Evolutionary conservation across 331 rosid genomes (phyloP).

Genomic region (Pyracantha coccinea): DNA sequence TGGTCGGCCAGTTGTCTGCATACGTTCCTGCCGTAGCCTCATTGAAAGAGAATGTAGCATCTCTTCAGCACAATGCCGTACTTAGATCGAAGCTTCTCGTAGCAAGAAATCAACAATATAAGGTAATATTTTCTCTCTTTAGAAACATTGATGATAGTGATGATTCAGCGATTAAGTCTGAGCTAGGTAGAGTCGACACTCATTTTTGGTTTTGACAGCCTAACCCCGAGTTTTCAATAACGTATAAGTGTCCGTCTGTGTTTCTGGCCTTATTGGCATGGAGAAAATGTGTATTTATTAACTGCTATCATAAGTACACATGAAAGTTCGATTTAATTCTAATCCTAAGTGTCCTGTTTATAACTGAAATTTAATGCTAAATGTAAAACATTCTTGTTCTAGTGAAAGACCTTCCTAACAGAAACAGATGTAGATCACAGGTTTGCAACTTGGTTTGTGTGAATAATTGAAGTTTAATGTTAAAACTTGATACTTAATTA

Average conservation of each 20-base stretch:
- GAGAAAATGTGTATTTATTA: background rate
- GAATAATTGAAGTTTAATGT: background rate
- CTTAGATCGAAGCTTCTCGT: conserved; percentile 33
- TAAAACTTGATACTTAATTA: conserved; percentile 14
- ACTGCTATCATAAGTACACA: background rate
- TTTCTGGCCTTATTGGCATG: background rate
- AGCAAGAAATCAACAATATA: conserved; percentile 22
- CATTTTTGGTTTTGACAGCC: background rate
- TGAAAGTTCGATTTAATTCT: background rate
- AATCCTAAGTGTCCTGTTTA: background rate
- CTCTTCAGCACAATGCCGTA: conserved; percentile 61
- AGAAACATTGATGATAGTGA: background rate
- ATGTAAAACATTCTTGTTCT: background rate
- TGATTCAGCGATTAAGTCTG: background rate
- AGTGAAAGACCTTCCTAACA: background rate
- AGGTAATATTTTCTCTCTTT: conserved; percentile 40
- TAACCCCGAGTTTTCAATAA: background rate
- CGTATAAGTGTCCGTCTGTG: background rate
- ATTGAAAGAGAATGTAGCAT: conserved; percentile 55
- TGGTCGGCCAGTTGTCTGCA: conserved; percentile 55
- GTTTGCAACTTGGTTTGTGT: background rate
- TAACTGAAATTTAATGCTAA: background rate
- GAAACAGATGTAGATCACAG: background rate
- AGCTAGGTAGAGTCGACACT: background rate
- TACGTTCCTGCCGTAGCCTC: conserved; percentile 64